Percentiles rank a stretch among this genome's conserved stretches.
phyloP scores from a whole-genome alignment of 2,329 filamentous ascomycete species.

The Penicillium digitatum region DNA sequence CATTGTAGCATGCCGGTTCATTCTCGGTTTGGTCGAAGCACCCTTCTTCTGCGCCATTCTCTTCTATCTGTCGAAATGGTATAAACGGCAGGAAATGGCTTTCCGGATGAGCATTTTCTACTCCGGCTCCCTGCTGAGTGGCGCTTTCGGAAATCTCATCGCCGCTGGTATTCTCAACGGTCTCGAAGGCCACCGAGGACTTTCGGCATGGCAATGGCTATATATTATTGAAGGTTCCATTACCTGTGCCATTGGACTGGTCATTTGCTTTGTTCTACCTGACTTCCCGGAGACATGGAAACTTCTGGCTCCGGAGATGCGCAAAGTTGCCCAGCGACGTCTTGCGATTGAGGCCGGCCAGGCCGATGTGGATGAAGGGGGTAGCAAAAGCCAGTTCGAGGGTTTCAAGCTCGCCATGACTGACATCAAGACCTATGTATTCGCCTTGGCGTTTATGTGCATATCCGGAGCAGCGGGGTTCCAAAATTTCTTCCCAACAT shows the following conservation, averaged over 20 bases:
- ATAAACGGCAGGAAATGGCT: conserved; percentile 51
- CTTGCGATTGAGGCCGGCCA: conserved; percentile 51
- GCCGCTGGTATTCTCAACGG: conserved; percentile 50
- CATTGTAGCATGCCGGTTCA: conserved; percentile 45
- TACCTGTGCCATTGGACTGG: conserved; percentile 34
- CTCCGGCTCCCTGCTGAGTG: conserved; percentile 48
- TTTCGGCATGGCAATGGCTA: conserved; percentile 43
- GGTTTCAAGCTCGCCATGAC: conserved; percentile 52
- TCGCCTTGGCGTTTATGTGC: conserved; percentile 45
- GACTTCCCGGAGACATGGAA: conserved; percentile 48
- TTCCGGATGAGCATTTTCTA: conserved; percentile 52
- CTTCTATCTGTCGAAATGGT: conserved; percentile 52
- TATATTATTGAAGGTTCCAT: conserved; percentile 42
- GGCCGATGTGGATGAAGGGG: conserved; percentile 47
- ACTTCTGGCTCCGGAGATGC: conserved; percentile 43
- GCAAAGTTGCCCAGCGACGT: conserved; percentile 45
- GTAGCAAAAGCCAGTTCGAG: conserved; percentile 46
- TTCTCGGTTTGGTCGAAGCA: conserved; percentile 48
- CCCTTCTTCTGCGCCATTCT: conserved; percentile 47
- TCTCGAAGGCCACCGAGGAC: conserved; percentile 33
- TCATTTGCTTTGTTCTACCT: conserved; percentile 36
- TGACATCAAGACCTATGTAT: conserved; percentile 50
- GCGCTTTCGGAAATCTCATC: conserved; percentile 52
- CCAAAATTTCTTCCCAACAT: conserved; percentile 56
- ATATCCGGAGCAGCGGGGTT: conserved; percentile 49